Evolutionary conservation across 352 stramenopile species (phyloP).

Genomic region (Pythium rhizo-oryzae): DNA sequence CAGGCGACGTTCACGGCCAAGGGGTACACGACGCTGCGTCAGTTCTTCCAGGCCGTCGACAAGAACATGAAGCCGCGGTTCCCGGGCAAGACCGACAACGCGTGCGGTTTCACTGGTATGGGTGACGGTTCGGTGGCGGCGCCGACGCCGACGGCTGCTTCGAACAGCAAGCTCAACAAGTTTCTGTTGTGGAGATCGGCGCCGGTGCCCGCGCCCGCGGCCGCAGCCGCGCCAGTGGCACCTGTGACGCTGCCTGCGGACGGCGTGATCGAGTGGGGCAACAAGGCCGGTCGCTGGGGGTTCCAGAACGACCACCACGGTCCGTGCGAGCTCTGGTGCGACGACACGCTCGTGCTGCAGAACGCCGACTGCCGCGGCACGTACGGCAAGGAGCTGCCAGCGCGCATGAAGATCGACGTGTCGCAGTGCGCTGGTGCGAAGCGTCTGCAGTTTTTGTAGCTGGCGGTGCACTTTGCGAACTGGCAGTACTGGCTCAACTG

Average conservation of each 20-base stretch:
- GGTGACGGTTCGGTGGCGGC: no score
- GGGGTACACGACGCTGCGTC: conserved; percentile 1
- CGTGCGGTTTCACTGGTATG: conserved; percentile 2
- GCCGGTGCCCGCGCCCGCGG: no score
- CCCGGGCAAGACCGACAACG: conserved; percentile 13
- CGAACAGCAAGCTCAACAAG: no score
- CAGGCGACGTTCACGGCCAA: not conserved
- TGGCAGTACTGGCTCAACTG: conserved; percentile 9
- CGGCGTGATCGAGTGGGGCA: conserved; percentile 10
- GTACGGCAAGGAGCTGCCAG: not conserved
- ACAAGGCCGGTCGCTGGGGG: conserved; percentile 1
- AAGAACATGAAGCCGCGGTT: conserved; percentile 7
- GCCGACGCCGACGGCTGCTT: no score
- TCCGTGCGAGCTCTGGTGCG: conserved; percentile 9
- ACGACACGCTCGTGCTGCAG: conserved; percentile 4
- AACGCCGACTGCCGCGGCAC: not conserved
- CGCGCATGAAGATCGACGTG: conserved; percentile 11
- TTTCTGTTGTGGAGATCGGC: no score
- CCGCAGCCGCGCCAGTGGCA: no score
- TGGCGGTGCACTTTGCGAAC: conserved; percentile 12
- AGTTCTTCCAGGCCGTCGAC: conserved; percentile 7
- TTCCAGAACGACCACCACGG: conserved; percentile 11
- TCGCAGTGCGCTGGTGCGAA: conserved; percentile 2
- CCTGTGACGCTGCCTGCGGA: conserved; percentile 8
- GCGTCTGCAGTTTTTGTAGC: conserved; percentile 9